phyloP scores from a whole-genome alignment of 1,139 yeast species.

The Candida sp. region DNA sequence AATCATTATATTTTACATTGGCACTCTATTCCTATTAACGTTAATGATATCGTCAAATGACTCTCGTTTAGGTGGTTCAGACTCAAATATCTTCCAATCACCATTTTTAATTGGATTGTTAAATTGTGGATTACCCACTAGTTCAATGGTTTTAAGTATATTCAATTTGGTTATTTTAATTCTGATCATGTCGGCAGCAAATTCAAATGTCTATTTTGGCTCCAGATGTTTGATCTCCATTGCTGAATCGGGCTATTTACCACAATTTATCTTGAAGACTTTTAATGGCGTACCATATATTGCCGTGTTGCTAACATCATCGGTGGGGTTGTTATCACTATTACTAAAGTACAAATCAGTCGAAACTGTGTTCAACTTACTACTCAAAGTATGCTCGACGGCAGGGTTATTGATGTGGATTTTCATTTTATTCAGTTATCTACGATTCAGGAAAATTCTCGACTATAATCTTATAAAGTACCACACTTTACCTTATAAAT shows the following conservation, averaged over 20 bases:
- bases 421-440: slow-evolving; percentile 11
- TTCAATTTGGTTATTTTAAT: slow-evolving; percentile 19
- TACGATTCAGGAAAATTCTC: slow-evolving; percentile 10
- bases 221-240: slow-evolving; percentile 20
- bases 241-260: slow-evolving; percentile 10
- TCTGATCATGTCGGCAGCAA: slow-evolving; percentile 23
- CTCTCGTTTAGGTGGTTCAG: slow-evolving; percentile 7
- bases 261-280: slow-evolving; percentile 2
- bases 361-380: slow-evolving; percentile 11
- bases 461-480: slow-evolving; percentile 5
- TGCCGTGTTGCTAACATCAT: slow-evolving; percentile 16
- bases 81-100: slow-evolving; percentile 10
- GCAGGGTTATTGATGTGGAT: slow-evolving; percentile 25
- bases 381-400: slow-evolving; percentile 18
- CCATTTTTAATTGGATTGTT: slow-evolving; percentile 14
- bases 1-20: slow-evolving; percentile 14
- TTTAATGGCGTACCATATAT: slow-evolving; percentile 16
- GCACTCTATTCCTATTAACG: slow-evolving; percentile 13
- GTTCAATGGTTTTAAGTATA: slow-evolving; percentile 4
- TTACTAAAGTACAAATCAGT: slow-evolving; percentile 5
- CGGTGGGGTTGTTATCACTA: slow-evolving; percentile 13
- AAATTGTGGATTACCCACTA: slow-evolving; percentile 8
- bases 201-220: slow-evolving; percentile 24
- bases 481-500: slow-evolving; percentile 4
- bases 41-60: slow-evolving; percentile 15